Base-by-base conservation (phyloP, 192 early-diverging fungal species). In the Coemansia sp. region DNA sequence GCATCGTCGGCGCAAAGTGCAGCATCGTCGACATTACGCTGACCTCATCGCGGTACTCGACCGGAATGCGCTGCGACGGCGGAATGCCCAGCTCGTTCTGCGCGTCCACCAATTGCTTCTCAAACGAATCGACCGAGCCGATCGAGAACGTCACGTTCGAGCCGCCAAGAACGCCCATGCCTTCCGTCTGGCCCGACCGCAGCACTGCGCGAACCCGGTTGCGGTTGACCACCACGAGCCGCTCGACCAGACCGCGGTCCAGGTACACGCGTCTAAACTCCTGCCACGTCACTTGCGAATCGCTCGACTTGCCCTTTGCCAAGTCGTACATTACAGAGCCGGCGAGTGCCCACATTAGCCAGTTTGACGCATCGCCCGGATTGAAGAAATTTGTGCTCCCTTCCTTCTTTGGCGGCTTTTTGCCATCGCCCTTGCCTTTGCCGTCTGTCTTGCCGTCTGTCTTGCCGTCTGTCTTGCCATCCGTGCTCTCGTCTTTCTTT, bases 51-150 rank as follows among this genome's bases (percentile, higher is more conserved):
- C 83, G 73, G 75, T 96, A 99, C 21, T 93, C 85, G 2, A 99
- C 93, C 0, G 96, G 94, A 48, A 99, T 92, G 24, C 94, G 90
- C 69, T 98, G 89, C 29, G 83, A 85, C 17, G 92, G 77, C 19
- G 95, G 94, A 56, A 99, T 95, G 19, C 89, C 88, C 57, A 99
- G 87, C 73, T 97, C 93, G 50, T 84, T 79, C 65, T 99, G 97
- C 24, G 96, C 95, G 21, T 88, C 85, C 14, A 92, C 90, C 29
- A 99, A 72, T 64, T 91, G 93, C 48, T 86, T 87, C 68, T 99
- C 97, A 86, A 99, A 99, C 35, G 88, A 86, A 39, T 99, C 97
- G 5, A 94, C 84, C 19, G 92, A 94, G 22, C 94, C 97, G 52
- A 98, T 98, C 50, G 93, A 89, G 69, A 98, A 98, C 60, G 85